Evolutionary conservation across 2,329 filamentous ascomycete genomes (phyloP), one percentile per base, ranked within the genome.

Genomic region (Diaporthe citrichinensis): DNA sequence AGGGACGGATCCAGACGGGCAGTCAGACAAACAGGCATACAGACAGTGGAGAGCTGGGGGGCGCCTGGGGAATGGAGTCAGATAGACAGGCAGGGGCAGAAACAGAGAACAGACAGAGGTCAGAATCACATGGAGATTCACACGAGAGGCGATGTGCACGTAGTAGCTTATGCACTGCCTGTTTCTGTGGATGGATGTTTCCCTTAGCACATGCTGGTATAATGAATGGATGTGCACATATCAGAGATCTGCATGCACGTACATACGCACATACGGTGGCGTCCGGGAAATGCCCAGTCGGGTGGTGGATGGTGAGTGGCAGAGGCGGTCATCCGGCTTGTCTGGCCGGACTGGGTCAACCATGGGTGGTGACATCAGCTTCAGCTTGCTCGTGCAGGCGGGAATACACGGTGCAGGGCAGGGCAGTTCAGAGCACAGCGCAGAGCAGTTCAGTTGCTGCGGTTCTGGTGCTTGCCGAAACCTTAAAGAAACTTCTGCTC

Each of bases 381-480:
- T 68, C 28, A 36, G 61, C 61, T 51, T 51, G 61, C 4, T 25
- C 12, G 41, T n/a, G 41, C 41, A 36, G 62, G 62, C 44, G 4
- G 41, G 41, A 36, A 51, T 17, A 28, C n/a, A 17, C 39, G n/a
- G 10, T 8, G 61, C 14, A 20, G n/a, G 17, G 36, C 58, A 25
- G 36, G 4, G 58, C 41, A 20, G 44, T 23, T 23, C 36, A 39
- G 44, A 9, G 17, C 17, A 15, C 41, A 23, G 41, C 17, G 15
- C 31, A 31, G 44, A 9, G 17, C 17, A 9, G 44, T 15, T 25
- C 12, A 28, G n/a, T 15, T 31, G n/a, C n/a, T 53, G 62, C 65
- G 65, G 65, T 68, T 23, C 65, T 53, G 23, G 10, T 68, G 65
- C 65, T 68, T 68, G 65, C 65, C 65, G 65, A 68, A 68, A 68